Base-by-base conservation (phyloP, 139 green algal species). In the Chlorella sp. region DNA sequence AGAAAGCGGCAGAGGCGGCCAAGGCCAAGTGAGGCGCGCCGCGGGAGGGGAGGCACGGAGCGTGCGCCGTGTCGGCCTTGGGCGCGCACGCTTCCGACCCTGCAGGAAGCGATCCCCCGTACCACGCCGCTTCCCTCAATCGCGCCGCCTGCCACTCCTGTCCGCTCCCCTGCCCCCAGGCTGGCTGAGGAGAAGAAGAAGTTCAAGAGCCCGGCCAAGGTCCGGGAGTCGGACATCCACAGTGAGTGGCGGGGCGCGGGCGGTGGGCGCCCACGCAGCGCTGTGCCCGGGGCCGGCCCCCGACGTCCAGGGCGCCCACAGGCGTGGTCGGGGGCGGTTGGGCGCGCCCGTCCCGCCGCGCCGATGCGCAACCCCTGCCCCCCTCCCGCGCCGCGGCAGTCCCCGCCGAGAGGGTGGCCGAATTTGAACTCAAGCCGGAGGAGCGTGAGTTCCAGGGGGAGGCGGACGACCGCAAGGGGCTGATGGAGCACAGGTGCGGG, bases 381-480 rank as follows among this genome's bases (percentile, higher is more conserved):
- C 43, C 25, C 41, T 42, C 25, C 1, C 11, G 8, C 33, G 27
- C 2, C 63, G 17, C 23, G 64, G 62, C 73, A 79, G 73, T 79
- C 31, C 64, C 63, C 55, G 55, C 81, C 19, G 67, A 41, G 71
- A 66, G 74, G 72, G 73, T 86, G 46, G 70, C 60, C 9, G 33
- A 68, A 35, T 89, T 84, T 80, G 79, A 83, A 58, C 27, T 88
- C 11, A 35, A 19, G 0, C 76, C 79, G 7, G 77, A 72, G 27
- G 82, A 86, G 58, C 56, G 31, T 19, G 62, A 71, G 29, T 88
- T 73, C 63, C 83, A 56, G 31, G 86, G 86, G 2, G 74, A 82
- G n/a, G 27, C 75, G 1, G 50, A 83, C 48, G 77, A 91, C 76
- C 83, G 85, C 59, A 87, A 84, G 74, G 84, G 66, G 25, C 67